These are phyloP conservation scores for Salix viminalis DNA, from an alignment of 345 rosid genomes.

Conservation along the genomic window DNA sequence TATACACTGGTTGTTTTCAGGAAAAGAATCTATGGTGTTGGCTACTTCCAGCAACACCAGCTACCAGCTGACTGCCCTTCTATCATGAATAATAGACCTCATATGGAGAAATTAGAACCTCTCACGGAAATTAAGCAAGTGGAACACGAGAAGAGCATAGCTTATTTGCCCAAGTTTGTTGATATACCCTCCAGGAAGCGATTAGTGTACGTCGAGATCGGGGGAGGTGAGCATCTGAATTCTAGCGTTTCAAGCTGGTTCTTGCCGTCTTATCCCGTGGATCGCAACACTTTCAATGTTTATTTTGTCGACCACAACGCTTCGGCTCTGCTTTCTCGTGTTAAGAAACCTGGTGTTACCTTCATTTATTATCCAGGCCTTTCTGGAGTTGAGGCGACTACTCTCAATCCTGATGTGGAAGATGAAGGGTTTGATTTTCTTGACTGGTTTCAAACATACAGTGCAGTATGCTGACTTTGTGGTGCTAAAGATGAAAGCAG, in stretches of 20 bases:
- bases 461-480: conserved; percentile 63
- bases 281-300: conserved; percentile 48
- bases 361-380: conserved; percentile 84
- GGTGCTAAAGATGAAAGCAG: conserved; percentile 74
- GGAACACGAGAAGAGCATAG: conserved; percentile 37
- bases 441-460: conserved; percentile 76
- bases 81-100: conserved; percentile 36
- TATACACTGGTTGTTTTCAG: conserved; percentile 67
- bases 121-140: conserved; percentile 37
- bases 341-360: conserved; percentile 62
- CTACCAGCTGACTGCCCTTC: conserved; percentile 65
- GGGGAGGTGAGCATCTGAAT: conserved; percentile 58
- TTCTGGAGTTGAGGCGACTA: conserved; percentile 29
- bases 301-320: conserved; percentile 80
- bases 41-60: conserved; percentile 40
- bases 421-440: conserved; percentile 68
- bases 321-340: conserved; percentile 61
- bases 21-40: conserved; percentile 37
- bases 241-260: conserved; percentile 45
- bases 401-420: conserved; percentile 18
- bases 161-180: conserved; percentile 61
- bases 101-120: conserved; percentile 57
- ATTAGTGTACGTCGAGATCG: conserved; percentile 62
- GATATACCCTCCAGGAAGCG: conserved; percentile 46
- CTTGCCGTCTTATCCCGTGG: conserved; percentile 62